Conservation (phyloP, 306 rosid genomes). For the Prunus fruticosa region DNA sequence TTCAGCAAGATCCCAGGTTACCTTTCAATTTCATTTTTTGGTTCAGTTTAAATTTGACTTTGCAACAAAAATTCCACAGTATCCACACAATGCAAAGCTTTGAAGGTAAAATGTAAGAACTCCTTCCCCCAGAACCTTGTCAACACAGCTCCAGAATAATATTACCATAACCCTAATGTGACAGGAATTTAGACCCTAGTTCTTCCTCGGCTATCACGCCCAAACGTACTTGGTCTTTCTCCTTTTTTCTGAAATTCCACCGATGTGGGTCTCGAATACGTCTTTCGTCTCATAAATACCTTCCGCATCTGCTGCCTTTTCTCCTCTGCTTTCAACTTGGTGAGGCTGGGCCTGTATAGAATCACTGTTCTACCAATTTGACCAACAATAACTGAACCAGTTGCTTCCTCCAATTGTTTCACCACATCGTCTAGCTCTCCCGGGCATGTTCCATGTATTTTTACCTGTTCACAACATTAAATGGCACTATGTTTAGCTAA, state of each 20-base stretch:
- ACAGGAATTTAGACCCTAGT: conserved; percentile 34
- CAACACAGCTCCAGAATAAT: background rate
- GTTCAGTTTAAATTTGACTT: background rate
- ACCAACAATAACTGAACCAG: conserved; percentile 72
- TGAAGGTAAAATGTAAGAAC: background rate
- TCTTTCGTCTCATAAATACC: conserved; percentile 39
- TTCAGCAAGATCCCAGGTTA: background rate
- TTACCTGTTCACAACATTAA: conserved; percentile 53
- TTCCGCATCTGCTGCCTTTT: conserved; percentile 53
- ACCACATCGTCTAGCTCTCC: conserved; percentile 78
- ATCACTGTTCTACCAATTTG: conserved; percentile 77
- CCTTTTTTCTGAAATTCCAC: conserved; percentile 48
- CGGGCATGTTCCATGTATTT: conserved; percentile 78
- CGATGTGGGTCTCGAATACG: conserved; percentile 24
- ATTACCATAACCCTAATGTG: background rate
- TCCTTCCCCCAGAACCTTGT: background rate
- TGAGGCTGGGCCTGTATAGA: conserved; percentile 74
- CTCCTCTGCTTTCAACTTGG: conserved; percentile 85
- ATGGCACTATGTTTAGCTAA: background rate
- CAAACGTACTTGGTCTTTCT: conserved; percentile 31
- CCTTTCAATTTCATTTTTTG: too few species aligned
- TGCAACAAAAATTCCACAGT: background rate
- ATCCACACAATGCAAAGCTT: background rate
- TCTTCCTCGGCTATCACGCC: conserved; percentile 53
- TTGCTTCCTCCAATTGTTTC: conserved; percentile 59